Percentiles rank a stretch among this genome's conserved stretches.
These are phyloP conservation scores for Cladophialophora carrionii DNA, from an alignment of 2,329 filamentous ascomycete genomes.

Conservation along the genomic window DNA sequence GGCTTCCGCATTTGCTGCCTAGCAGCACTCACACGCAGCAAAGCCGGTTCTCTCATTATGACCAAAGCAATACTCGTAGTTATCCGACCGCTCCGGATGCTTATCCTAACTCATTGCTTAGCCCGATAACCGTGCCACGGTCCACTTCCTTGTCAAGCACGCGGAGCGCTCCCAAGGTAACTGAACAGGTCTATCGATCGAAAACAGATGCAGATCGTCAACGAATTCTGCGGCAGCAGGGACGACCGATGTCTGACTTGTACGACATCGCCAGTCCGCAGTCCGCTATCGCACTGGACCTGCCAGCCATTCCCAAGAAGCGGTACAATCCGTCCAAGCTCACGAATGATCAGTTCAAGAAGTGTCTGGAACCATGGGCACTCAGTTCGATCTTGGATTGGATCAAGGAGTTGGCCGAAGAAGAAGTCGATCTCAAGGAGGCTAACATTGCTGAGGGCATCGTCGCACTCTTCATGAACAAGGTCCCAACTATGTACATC, in stretches of 20 bases:
- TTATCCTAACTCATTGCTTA: slow-evolving; percentile 53
- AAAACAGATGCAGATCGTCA: slow-evolving; percentile 85
- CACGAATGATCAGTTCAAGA: slow-evolving; percentile 76
- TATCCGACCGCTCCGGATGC: slow-evolving; percentile 55
- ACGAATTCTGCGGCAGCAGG: slow-evolving; percentile 56
- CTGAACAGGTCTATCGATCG: slow-evolving; percentile 78
- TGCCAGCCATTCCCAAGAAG: slow-evolving; percentile 81
- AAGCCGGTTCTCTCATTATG: slow-evolving; percentile 53
- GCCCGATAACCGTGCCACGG: slow-evolving; percentile 60
- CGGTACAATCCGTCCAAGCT: slow-evolving; percentile 87
- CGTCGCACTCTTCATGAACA: slow-evolving; percentile 85
- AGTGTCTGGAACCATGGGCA: slow-evolving; percentile 89
- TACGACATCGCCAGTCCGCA: slow-evolving; percentile 59
- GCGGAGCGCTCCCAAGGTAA: slow-evolving; percentile 73
- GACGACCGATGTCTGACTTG: slow-evolving; percentile 54
- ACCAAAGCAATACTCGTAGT: slow-evolving; percentile 44
- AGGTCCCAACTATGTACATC: slow-evolving; percentile 97
- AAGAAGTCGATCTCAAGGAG: slow-evolving; percentile 82
- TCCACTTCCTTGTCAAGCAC: slow-evolving; percentile 84
- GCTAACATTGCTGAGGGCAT: slow-evolving; percentile 85
- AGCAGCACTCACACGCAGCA: slow-evolving; percentile 63
- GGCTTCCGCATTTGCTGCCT: slow-evolving; percentile 55
- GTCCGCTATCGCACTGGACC: slow-evolving; percentile 69
- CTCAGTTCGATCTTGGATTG: slow-evolving; percentile 83
- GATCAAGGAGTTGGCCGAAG: slow-evolving; percentile 87